Base-by-base conservation (phyloP, 2,329 filamentous ascomycete species). In the Dothistroma pini region DNA sequence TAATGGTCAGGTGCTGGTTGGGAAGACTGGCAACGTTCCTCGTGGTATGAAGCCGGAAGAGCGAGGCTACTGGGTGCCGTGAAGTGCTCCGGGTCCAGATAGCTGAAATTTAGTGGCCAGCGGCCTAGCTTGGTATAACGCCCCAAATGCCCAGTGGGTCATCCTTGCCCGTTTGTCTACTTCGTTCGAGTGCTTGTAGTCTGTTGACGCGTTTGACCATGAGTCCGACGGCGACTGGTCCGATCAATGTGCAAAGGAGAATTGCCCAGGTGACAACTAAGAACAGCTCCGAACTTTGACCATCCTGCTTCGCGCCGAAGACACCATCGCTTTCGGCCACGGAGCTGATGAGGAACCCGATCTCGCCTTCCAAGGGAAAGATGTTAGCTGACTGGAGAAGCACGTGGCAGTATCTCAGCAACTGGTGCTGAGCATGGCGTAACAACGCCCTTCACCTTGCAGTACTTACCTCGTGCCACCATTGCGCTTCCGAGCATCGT, bases 281-380 rank as follows among this genome's bases (percentile, higher is more conserved):
- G 61, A 83, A 85, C 0, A 82, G 76, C 38, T 83, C 78, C 0
- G 79, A 78, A 16, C 73, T 72, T 2, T 60, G 52, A 31, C 61
- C 44, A 31, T 55, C 32, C 25, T 56, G 9, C 53, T 51, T 58
- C 6, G 67, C 63, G 1, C 72, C 71, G 61, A 84, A 84, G 11
- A 84, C 76, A 0, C 80, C 79, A 14, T 78, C 75, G 5, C 75
- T 80, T 68, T 90, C 81, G 0, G 88, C 88, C 0, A 92, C 73
- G 0, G 87, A 85, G 0, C 87, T 86, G 63, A 95, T 90, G 49
- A 93, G 73, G 63, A 91, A 91, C 0, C 89, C 89, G 35, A 93
- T 90, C 71, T 95, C 90, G 0, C 90, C 89, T 29, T 2, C 25
- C 25, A 29, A 29, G 25, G 25, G 6, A 29, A 29, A 6, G 25